A percentile compares a stretch with the other conserved stretches of the same genome.
These are phyloP conservation scores for Nadsonia commutata DNA, from an alignment of 1,139 yeast genomes.

Conservation along the genomic window DNA sequence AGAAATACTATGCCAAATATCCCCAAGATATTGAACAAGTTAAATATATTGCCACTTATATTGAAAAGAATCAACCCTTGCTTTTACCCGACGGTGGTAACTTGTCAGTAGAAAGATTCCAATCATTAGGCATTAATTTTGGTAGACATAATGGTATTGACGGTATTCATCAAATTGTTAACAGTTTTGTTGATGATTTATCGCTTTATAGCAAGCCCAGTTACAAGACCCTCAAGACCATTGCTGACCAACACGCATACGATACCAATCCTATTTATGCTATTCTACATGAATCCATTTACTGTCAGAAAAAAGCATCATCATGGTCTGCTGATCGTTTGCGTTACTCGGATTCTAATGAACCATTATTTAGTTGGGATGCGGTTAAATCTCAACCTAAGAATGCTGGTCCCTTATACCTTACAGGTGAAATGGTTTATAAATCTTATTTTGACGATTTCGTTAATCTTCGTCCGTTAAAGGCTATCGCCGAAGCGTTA, in stretches of 20 bases:
- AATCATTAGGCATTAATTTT: conserved; percentile 35
- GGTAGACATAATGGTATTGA: conserved; percentile 41
- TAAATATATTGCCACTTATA: conserved; percentile 25
- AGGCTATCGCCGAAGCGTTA: conserved; percentile 29
- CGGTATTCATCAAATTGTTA: conserved; percentile 29
- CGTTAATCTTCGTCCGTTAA: conserved; percentile 29
- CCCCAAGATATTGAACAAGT: conserved; percentile 33
- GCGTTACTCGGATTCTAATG: conserved; percentile 14
- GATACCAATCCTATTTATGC: conserved; percentile 42
- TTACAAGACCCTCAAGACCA: conserved; percentile 22
- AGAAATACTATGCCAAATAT: conserved; percentile 33
- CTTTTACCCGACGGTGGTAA: conserved; percentile 36
- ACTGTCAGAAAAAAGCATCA: conserved; percentile 28
- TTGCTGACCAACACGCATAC: conserved; percentile 28
- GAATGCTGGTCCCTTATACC: conserved; percentile 24
- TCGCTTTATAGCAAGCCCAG: conserved; percentile 24
- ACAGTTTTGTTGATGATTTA: conserved; percentile 29
- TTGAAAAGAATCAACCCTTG: conserved; percentile 19
- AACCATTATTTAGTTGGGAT: conserved; percentile 1
- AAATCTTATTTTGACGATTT: conserved; percentile 37
- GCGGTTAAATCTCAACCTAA: background rate
- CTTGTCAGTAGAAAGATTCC: conserved; percentile 37
- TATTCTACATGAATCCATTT: conserved; percentile 43
- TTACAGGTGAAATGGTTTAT: conserved; percentile 47
- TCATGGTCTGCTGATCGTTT: conserved; percentile 38